Evolutionary conservation across 2,329 filamentous ascomycete genomes (phyloP), one percentile per base, ranked within the genome.

Genomic region (Lecanicillium sp.): DNA sequence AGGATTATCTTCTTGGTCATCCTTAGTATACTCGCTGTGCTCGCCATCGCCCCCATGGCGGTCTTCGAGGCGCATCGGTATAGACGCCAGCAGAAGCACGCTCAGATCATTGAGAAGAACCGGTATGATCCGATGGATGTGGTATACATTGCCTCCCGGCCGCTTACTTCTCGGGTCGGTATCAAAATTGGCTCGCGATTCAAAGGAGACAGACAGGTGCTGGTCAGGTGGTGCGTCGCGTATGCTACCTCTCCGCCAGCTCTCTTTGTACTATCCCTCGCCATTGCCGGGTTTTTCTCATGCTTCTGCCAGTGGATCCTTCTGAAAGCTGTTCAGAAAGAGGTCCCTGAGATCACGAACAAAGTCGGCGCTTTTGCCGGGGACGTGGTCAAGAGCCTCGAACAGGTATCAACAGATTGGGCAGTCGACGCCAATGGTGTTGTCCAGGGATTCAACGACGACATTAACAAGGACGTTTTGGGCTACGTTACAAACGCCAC

Each of bases 401-500:
- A 86, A 59, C 79, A 83, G 51, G 83, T 87, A 7, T 94, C 88
- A 23, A 73, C 77, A 50, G 70, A 79, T 52, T 96, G 90, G 90
- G 83, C 90, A 5, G 69, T 74, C 49, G 82, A 83, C 45, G 84
- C 87, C 56, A 95, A 95, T 66, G 67, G 72, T 9, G 85, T 84
- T 44, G 83, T 95, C 58, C 71, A 63, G 23, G 74, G 79, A 10
- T 77, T 90, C 62, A 91, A 90, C 65, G 62, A 73, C 48, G 80
- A 87, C 26, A 81, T 98, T 66, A 98, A 97, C 69, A 62, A 83
- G 32, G 83, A 96, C 53, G 73, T 98, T 20, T 81, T 97, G 53
- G 84, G 85, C 51, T 94, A 91, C 78, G 90, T 97, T 38, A 84
- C 83, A 50, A 90, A 84, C 44, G 87, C 86, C 26, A 96, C 91